Percentiles rank a stretch among this genome's conserved stretches.
Conservation (phyloP, 2,329 filamentous ascomycete species). For the Cercospora citrullina region DNA sequence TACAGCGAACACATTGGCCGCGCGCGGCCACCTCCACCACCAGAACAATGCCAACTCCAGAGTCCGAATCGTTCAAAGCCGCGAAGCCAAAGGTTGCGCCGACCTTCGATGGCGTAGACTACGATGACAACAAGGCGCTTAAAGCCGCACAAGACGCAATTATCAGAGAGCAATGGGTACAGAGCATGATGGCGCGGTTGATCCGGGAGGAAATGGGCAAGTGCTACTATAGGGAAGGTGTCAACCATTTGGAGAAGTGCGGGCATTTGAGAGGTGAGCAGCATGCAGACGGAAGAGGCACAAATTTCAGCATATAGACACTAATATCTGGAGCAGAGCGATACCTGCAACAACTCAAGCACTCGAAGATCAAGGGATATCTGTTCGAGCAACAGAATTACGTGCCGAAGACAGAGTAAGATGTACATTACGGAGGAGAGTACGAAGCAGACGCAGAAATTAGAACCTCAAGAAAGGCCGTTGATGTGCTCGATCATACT, state of each 20-base stretch:
- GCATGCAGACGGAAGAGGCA: not conserved
- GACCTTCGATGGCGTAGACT: conserved; percentile 84
- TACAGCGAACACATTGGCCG: not conserved
- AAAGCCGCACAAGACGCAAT: conserved; percentile 82
- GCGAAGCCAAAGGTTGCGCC: conserved; percentile 80
- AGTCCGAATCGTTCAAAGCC: conserved; percentile 77
- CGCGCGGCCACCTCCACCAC: not conserved
- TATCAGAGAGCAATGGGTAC: conserved; percentile 84
- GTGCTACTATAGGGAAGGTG: conserved; percentile 80
- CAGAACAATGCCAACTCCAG: conserved; percentile 71
- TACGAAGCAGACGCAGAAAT: not conserved
- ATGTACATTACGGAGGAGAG: not conserved
- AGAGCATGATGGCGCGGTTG: conserved; percentile 82
- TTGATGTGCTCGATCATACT: not conserved
- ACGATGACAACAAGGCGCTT: conserved; percentile 75
- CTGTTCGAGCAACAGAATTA: conserved; percentile 80
- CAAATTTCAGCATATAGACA: not conserved
- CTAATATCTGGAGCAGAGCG: conserved; percentile 57
- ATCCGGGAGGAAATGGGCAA: conserved; percentile 81
- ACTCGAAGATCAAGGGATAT: conserved; percentile 75
- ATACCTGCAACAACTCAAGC: conserved; percentile 75
- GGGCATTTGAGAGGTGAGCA: conserved; percentile 74
- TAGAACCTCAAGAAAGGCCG: not conserved
- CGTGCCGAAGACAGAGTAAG: conserved; percentile 31
- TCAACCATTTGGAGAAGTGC: conserved; percentile 88